A percentile compares a stretch with the other conserved stretches of the same genome.
Evolutionary conservation across 2,329 filamentous ascomycete species (phyloP).

Genomic region (Trichoderma sp.): DNA sequence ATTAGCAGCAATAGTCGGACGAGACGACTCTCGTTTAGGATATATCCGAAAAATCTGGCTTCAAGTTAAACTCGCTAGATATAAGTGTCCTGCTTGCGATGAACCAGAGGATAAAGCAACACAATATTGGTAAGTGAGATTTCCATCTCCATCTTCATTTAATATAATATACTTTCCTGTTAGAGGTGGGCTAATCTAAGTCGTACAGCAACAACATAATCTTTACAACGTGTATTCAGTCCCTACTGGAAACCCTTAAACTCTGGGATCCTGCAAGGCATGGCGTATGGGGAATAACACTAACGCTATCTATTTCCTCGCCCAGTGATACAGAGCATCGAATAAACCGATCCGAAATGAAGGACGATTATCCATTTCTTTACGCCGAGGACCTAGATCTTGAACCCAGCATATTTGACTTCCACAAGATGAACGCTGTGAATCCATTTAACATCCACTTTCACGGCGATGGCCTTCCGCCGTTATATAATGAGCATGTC

Average conservation of each 20-base stretch:
- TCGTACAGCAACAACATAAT: background rate
- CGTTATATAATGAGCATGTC: background rate
- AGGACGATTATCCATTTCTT: constrained; percentile 2
- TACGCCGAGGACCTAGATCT: constrained; percentile 11
- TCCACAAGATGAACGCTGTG: background rate
- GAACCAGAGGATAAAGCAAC: background rate
- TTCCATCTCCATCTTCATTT: background rate
- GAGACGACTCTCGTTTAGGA: background rate
- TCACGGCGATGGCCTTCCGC: background rate
- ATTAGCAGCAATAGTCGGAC: background rate
- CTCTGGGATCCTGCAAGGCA: constrained; percentile 2
- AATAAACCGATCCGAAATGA: background rate
- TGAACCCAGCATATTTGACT: background rate
- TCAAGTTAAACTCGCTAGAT: background rate
- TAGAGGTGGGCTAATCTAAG: background rate
- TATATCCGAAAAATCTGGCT: constrained; percentile 6
- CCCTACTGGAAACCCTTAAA: background rate
- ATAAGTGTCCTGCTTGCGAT: background rate
- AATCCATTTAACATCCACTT: background rate
- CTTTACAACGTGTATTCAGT: constrained; percentile 6
- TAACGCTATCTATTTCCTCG: constrained; percentile 9
- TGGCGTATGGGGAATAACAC: background rate
- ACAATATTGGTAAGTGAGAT: background rate
- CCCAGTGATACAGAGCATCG: constrained; percentile 16
- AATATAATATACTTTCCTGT: background rate